Evolutionary conservation across 1,284 basidiomycete genomes (phyloP), one percentile per base, ranked within the genome.

Genomic region (Rhodotorula sp.): DNA sequence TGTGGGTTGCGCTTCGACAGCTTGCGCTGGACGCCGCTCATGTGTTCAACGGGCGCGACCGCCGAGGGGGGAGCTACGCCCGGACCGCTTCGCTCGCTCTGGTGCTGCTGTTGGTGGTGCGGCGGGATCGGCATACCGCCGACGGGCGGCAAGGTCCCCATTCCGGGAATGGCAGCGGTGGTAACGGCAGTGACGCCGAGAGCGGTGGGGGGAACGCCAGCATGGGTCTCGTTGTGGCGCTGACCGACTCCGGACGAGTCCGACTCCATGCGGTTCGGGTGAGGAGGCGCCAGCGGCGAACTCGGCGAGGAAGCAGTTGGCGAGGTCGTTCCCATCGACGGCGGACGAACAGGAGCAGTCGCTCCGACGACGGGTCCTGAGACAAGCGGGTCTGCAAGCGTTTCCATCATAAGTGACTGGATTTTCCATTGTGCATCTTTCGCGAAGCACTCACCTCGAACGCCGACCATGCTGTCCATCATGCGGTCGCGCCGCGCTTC

Each of bases 401-500:
- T 30, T 17, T n/a, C 14, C 37, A 2, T 42, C 37, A 14, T 42
- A 10, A 42, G 37, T 42, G 10, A 42, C 37, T 42, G 37, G 14
- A 42, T 14, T 42, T 14, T 42, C 10, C 37, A 8, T 6, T 42
- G 12, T 14, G 37, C 37, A 42, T 42, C 37, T 42, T 42, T 42
- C 14, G 37, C 37, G 10, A 42, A 22, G 6, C 33, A 53, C 71
- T 54, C 20, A 73, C 72, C 72, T 0, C 55, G 61, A 1, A 72
- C 63, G 26, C 73, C 73, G 20, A 57, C 61, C 30, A 67, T 62
- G 3, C 58, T 53, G 24, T 72, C 66, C 51, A 74, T 60, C 60
- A 74, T 54, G 44, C 66, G 53, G 49, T 73, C 71, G 22, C 71
- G 46, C 42, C 71, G 42, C 24, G 49, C 58, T 49, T 70, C 69